Evolutionary conservation across 1,284 basidiomycete species (phyloP).

Genomic region (Sutorius eximius): DNA sequence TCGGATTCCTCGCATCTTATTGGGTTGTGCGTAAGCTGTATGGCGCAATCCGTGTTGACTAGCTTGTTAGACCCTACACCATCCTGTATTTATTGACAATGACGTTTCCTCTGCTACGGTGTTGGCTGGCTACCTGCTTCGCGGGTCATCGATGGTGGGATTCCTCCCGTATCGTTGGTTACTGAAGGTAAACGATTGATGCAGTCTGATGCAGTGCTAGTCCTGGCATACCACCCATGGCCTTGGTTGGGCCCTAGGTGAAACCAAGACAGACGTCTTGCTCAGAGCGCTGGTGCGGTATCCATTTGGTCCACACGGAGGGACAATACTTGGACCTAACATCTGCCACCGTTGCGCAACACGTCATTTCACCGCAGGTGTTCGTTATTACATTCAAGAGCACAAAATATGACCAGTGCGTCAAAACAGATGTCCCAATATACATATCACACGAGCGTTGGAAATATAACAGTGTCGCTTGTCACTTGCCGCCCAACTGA

Average conservation of each 20-base stretch:
- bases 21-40: conserved; percentile 85
- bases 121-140: neutral
- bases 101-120: neutral
- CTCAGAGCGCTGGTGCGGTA: too few relatives aligned
- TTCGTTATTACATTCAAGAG: too few relatives aligned
- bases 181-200: neutral
- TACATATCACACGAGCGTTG: neutral
- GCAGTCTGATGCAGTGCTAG: neutral
- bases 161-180: neutral
- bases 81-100: conserved; percentile 18
- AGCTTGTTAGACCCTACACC: conserved; percentile 14
- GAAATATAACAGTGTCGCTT: neutral
- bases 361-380: too few relatives aligned
- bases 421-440: neutral
- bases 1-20: conserved; percentile 86
- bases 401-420: neutral
- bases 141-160: neutral
- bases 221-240: too few relatives aligned
- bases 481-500: conserved; percentile 42
- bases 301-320: neutral
- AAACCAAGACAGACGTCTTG: too few relatives aligned
- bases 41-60: conserved; percentile 76
- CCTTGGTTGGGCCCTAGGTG: too few relatives aligned
- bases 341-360: too few relatives aligned
- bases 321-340: neutral